Evolutionary conservation across 306 rosid genomes (phyloP), one percentile per base, ranked within the genome.

Genomic region (Ceratonia siliqua): DNA sequence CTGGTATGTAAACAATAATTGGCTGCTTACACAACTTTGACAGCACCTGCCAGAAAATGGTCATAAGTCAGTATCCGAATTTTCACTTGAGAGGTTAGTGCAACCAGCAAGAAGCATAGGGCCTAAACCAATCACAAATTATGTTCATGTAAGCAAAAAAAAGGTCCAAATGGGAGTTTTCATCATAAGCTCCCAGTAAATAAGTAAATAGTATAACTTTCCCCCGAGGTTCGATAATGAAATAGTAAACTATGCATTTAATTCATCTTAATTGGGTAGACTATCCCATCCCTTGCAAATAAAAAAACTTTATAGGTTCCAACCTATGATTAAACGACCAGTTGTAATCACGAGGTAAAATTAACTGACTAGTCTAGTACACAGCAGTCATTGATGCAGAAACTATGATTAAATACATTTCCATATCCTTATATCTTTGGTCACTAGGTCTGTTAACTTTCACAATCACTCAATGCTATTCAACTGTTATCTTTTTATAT

Each of bases 11-110:
- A 58, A 94, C 93, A 64, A 74, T 53, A 67, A 94, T 85, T 66
- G 91, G 95, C 86, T 94, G 98, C 90, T 74, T 87, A 53, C 93
- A 90, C 75, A 94, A 82, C 88, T 91, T 90, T 24, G 97, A 90
- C 39, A 94, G 86, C 35, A 94, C 98, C 98, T 94, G 82, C 62
- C 62, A 78, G 80, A 78, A 67, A 45, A 78, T 70, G 72, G 70
- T 28, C 81, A 78, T 41, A 32, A 53, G 38, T 80, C 83, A 65
- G 59, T 59, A 39, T 65, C 25, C 17, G 46, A 63, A 2, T 43
- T 62, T 62, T 76, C 33, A 24, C 24, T 42, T 17, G 6, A 36
- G 6, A 54, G 70, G 41, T 70, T 41, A 48, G 58, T 57, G 62
- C 72, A 78, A 59, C 62, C 5, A 48, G 6, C 50, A 25, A 41